Percentiles rank a stretch among this genome's conserved stretches.
These are phyloP conservation scores for Debaryomyces hansenii DNA, from an alignment of 805 yeast species.

Conservation along the genomic window DNA sequence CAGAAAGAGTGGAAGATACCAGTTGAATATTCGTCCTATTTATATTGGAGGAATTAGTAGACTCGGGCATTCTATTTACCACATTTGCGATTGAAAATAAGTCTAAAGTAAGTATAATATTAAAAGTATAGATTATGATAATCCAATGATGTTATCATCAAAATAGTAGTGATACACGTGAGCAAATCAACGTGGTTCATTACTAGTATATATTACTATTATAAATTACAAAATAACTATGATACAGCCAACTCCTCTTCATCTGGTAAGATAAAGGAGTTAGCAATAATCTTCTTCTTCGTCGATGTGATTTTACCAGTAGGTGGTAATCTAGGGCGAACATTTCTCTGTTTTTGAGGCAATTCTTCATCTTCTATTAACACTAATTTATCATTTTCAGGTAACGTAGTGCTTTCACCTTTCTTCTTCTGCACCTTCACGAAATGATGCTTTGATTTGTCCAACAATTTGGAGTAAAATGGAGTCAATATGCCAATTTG, in stretches of 20 bases:
- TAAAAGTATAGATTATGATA: neutral
- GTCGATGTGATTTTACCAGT: conserved; percentile 76
- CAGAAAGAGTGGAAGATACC: conserved; percentile 4
- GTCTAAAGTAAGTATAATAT: neutral
- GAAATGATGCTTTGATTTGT: conserved; percentile 44
- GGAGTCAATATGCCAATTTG: conserved; percentile 62
- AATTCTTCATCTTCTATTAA: conserved; percentile 80
- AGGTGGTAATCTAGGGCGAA: conserved; percentile 83
- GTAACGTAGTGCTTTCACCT: conserved; percentile 39
- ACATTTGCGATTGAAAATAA: neutral
- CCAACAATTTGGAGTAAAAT: conserved; percentile 44
- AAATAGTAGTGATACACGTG: neutral
- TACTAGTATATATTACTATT: neutral
- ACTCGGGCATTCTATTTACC: conserved; percentile 1
- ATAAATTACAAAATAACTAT: neutral
- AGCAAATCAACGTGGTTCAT: neutral
- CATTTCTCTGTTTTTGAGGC: conserved; percentile 73
- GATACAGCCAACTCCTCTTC: conserved; percentile 8
- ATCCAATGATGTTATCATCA: neutral
- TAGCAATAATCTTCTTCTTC: conserved; percentile 61
- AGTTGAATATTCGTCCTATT: neutral
- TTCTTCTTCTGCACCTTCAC: conserved; percentile 40
- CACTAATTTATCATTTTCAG: conserved; percentile 35
- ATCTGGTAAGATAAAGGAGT: conserved; percentile 54
- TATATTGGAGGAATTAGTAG: neutral